Evolutionary conservation across 345 rosid genomes (phyloP), one percentile per base, ranked within the genome.

Genomic region (Hevea brasiliensis): DNA sequence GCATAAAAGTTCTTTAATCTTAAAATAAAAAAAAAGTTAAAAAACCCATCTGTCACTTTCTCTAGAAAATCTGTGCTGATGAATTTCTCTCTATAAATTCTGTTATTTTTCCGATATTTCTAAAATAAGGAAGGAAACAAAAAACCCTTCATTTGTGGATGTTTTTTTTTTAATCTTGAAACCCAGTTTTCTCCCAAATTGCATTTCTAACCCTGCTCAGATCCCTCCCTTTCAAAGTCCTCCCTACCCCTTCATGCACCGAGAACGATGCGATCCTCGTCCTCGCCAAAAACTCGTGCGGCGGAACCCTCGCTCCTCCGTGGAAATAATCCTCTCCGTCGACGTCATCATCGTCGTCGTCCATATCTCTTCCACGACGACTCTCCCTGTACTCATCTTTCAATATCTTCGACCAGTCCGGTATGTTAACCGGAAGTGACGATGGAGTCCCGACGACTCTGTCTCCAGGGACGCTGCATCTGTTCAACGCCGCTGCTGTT

Each of bases 371-470:
- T 74, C 95, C 64, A 20, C 86, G 82, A 29, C 72, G 82, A 29
- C 72, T 84, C 47, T 80, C 92, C n/a, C 88, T 72, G 70, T 87
- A 81, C 76, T 95, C 99, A 7, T 82, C 88, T 61, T 85, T 82
- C 82, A 95, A 81, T 60, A 95, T 95, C 91, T 91, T 95, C 13
- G 99, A 88, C 99, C 99, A 95, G 90, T 95, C 98, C 37, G 99
- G 99, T 9, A 95, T 81, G 86, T 92, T 91, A 15, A 95, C 88
- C 65, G 99, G 97, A 18, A 94, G 83, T 61, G 99, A 92, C 37
- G 92, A 68, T 56, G 95, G 63, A 11, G 78, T 61, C 3, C 78
- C 87, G 13, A 81, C 76, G 57, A 37, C 59, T 8, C 37, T 32
- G 37, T 32, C 4, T 32, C 37, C 37, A 32, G 41, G 14, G 35